Base-by-base conservation (phyloP, 176 grass and related monocot genomes). In the Alopecurus myosuroides region DNA sequence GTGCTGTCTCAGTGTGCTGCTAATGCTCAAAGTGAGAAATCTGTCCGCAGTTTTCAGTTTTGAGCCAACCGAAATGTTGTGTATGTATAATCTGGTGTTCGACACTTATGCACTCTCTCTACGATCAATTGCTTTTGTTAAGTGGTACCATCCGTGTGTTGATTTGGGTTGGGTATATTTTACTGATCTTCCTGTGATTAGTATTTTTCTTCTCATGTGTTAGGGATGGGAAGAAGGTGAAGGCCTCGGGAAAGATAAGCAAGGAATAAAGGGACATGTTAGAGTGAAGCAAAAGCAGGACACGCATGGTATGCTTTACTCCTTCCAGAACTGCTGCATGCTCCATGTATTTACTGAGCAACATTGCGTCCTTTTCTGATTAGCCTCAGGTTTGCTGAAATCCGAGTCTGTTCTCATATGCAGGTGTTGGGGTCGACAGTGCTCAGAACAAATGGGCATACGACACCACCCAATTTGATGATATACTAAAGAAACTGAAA, bases 171-270 rank as follows among this genome's bases (percentile, higher is more conserved):
- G 0, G 6, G 9, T 66, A 7, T 78, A 35, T 57, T 84, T 31
- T 78, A 79, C 48, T 77, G 25, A 76, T 75, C 13, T 77, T 41
- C 70, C 25, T 3, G 14, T 85, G 77, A 19, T 39, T 28, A 53
- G 46, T 25, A 1, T 61, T 41, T 53, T 34, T 79, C 1, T 64
- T 63, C 22, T 60, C 25, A 11, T 41, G 14, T 52, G 23, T 6
- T 74, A 99, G 91, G 97, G 93, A 77, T 99, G 97, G 97, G 93
- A 99, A 88, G 97, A 99, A 90, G 97, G 93, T 82, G 93, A 99
- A 92, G 97, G 97, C 64, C 93, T 99, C 79, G 97, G 97, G 49
- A 99, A 99, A 92, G 97, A 99, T 41, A 99, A 96, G 33, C 97
- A 99, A 80, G 97, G 97, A 14, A 96, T 99, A 61, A 99, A 96